These are phyloP conservation scores for Cydonia oblonga DNA, from an alignment of 331 rosid genomes.

Conservation along the genomic window DNA sequence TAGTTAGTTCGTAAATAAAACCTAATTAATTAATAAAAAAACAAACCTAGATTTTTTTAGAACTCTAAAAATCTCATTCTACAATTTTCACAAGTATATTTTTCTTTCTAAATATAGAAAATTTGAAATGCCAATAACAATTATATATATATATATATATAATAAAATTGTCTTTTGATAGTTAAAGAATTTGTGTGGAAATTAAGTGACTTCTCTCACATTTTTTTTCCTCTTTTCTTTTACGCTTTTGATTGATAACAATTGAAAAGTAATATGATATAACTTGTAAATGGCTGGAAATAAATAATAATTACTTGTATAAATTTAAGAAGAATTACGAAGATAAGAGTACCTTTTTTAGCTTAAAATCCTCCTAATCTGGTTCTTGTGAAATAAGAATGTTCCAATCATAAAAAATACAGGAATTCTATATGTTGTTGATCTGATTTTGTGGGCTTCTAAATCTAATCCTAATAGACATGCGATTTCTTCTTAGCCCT, in stretches of 20 bases:
- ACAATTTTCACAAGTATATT: rapidly evolving
- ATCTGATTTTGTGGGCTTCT: not conserved
- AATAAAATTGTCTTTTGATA: too few relatives aligned
- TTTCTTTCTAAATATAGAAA: too few relatives aligned
- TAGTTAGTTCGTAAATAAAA: not conserved
- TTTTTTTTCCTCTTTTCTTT: not conserved
- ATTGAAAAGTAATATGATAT: too few relatives aligned
- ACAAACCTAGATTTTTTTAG: too few relatives aligned
- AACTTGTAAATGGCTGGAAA: not conserved
- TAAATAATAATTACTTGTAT: too few relatives aligned
- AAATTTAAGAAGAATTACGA: not conserved
- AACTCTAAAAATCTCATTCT: too few relatives aligned
- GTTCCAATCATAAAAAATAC: not conserved
- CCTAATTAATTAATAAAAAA: not conserved
- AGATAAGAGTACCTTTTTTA: not conserved
- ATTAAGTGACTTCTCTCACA: not conserved
- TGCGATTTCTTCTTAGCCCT: not conserved
- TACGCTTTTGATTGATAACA: not conserved
- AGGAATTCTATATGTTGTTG: not conserved
- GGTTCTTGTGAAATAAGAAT: not conserved
- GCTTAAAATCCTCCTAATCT: not conserved
- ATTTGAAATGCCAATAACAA: too few relatives aligned
- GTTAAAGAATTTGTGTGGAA: not conserved
- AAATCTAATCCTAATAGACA: not conserved
- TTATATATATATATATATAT: too few relatives aligned